Conservation (phyloP, 2,329 filamentous ascomycete genomes). For the Dendryphion nanum region DNA sequence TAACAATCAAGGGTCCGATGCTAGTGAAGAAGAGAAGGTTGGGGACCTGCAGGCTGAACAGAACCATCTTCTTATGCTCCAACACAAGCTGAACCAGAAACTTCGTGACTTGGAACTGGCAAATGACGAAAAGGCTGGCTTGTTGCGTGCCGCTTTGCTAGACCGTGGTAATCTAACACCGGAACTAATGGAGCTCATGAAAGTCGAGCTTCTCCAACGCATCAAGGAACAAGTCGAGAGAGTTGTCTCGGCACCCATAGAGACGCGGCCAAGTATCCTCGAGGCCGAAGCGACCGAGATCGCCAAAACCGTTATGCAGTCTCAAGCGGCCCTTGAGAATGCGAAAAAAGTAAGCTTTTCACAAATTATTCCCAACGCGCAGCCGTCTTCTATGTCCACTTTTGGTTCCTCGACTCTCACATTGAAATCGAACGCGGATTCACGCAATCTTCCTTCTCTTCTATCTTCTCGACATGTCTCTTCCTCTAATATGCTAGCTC, state of each 20-base stretch:
- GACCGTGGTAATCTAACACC: constrained; percentile 32
- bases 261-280: constrained; percentile 30
- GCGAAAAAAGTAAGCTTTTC: constrained; percentile 37
- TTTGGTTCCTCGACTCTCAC: no score
- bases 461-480: no score
- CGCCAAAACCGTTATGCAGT: constrained; percentile 31
- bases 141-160: constrained; percentile 33
- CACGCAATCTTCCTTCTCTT: no score
- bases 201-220: constrained; percentile 30
- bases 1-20: constrained; percentile 28
- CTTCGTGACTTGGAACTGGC: constrained; percentile 34
- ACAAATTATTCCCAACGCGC: constrained; percentile 19
- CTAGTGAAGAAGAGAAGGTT: constrained; percentile 28
- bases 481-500: no score
- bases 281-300: constrained; percentile 34
- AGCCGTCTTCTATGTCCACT: no score
- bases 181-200: constrained; percentile 31
- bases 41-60: constrained; percentile 33
- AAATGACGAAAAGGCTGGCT: constrained; percentile 35
- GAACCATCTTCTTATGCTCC: constrained; percentile 33
- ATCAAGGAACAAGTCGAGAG: constrained; percentile 33
- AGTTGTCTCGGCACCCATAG: constrained; percentile 29
- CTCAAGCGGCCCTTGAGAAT: constrained; percentile 35
- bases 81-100: constrained; percentile 34
- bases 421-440: no score